These are phyloP conservation scores for Beauveria pseudobassiana DNA, from an alignment of 2,329 filamentous ascomycete genomes.

Conservation along the genomic window DNA sequence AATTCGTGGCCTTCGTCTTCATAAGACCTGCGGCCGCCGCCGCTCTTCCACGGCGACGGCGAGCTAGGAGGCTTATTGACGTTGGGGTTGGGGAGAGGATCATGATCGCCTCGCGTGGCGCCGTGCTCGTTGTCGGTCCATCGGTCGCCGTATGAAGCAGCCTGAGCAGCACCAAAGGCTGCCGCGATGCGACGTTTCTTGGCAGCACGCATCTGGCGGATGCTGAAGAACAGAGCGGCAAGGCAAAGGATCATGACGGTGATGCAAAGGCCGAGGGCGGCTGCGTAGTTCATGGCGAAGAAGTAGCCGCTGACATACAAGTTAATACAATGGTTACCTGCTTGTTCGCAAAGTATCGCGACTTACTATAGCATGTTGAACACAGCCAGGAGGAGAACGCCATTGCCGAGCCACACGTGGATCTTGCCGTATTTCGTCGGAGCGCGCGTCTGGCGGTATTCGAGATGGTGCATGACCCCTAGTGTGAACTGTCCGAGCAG, in stretches of 20 bases:
- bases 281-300: slow-evolving; percentile 43
- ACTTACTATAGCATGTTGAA: slow-evolving; percentile 51
- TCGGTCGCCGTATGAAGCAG: slow-evolving; percentile 7
- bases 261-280: slow-evolving; percentile 15
- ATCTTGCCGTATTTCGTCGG: slow-evolving; percentile 43
- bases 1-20: slow-evolving; percentile 24
- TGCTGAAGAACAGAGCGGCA: slow-evolving; percentile 30
- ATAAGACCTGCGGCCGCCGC: slow-evolving; percentile 20
- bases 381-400: slow-evolving; percentile 44
- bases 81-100: background rate
- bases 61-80: background rate
- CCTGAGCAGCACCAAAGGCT: slow-evolving; percentile 10
- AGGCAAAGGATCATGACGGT: slow-evolving; percentile 38
- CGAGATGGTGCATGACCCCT: slow-evolving; percentile 48
- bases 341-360: background rate
- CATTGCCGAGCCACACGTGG: slow-evolving; percentile 51
- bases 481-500: slow-evolving; percentile 46
- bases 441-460: slow-evolving; percentile 41
- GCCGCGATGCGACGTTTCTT: slow-evolving; percentile 17
- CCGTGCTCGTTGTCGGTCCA: slow-evolving; percentile 8
- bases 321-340: background rate
- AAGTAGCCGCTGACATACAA: slow-evolving; percentile 41
- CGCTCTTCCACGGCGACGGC: slow-evolving; percentile 21
- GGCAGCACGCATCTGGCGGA: slow-evolving; percentile 21
- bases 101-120: slow-evolving; percentile 13